These are phyloP conservation scores for Onygena corvina DNA, from an alignment of 2,329 filamentous ascomycete genomes.

Conservation along the genomic window DNA sequence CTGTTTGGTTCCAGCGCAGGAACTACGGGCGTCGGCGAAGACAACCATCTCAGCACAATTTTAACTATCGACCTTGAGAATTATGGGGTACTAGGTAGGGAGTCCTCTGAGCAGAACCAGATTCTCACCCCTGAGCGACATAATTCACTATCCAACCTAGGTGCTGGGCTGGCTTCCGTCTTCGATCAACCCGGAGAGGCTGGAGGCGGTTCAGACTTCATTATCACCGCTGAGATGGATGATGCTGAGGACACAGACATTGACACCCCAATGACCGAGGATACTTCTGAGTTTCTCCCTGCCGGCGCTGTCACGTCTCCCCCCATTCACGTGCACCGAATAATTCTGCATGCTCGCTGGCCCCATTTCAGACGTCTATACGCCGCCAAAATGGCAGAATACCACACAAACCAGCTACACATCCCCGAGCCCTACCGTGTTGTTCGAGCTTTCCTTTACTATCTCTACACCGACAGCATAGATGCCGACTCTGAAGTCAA, in stretches of 20 bases:
- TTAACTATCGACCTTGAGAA: slow-evolving; percentile 85
- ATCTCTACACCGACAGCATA: slow-evolving; percentile 93
- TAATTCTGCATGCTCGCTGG: slow-evolving; percentile 91
- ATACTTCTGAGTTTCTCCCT: slow-evolving; percentile 23
- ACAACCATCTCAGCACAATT: slow-evolving; percentile 89
- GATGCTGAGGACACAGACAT: slow-evolving; percentile 50
- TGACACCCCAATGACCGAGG: slow-evolving; percentile 44
- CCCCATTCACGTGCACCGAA: slow-evolving; percentile 86
- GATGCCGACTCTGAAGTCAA: slow-evolving; percentile 46
- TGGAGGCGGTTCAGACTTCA: slow-evolving; percentile 79
- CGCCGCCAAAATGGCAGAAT: slow-evolving; percentile 90
- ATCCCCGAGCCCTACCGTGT: slow-evolving; percentile 93
- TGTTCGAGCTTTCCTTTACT: slow-evolving; percentile 88
- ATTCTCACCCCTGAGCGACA: slow-evolving; percentile 44
- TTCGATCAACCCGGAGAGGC: slow-evolving; percentile 78
- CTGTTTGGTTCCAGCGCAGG: slow-evolving; percentile 74
- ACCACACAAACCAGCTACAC: slow-evolving; percentile 93
- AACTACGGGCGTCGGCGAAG: slow-evolving; percentile 58
- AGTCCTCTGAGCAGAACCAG: slow-evolving; percentile 39
- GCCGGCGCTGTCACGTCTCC: slow-evolving; percentile 48
- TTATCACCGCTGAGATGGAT: slow-evolving; percentile 76
- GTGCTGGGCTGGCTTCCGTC: slow-evolving; percentile 69
- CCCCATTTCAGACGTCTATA: slow-evolving; percentile 90
- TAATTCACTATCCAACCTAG: slow-evolving; percentile 52
- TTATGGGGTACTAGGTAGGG: slow-evolving; percentile 79